phyloP scores from a whole-genome alignment of 1,284 basidiomycete genomes.

The Ganoderma sinense region DNA sequence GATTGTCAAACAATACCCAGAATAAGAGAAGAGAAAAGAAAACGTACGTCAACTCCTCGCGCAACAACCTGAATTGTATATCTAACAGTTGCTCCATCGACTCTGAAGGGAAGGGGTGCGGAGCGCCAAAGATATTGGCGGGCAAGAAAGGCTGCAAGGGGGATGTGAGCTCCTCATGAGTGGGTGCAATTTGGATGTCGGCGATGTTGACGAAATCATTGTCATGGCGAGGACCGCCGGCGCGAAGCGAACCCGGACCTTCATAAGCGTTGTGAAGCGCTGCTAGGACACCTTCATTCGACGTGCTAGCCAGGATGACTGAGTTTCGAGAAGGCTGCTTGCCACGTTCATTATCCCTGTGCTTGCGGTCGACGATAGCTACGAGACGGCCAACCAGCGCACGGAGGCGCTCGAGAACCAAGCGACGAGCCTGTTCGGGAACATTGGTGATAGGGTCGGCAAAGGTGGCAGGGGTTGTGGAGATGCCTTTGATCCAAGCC shows the following conservation, averaged over 20 bases:
- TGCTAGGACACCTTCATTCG: constrained; percentile 30
- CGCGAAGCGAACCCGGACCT: constrained; percentile 43
- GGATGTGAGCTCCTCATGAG: constrained; percentile 45
- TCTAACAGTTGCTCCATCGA: constrained; percentile 46
- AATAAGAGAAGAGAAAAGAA: too few relatives aligned
- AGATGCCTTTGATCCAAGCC: constrained; percentile 53
- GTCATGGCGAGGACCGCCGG: constrained; percentile 54
- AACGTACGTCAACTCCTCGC: constrained; percentile 48
- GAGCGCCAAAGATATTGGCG: constrained; percentile 47
- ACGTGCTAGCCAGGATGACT: constrained; percentile 6
- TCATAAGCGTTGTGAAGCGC: constrained; percentile 36
- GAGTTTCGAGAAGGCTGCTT: constrained; percentile 41
- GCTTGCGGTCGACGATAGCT: constrained; percentile 54
- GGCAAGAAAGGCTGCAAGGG: constrained; percentile 44
- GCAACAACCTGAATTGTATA: constrained; percentile 50
- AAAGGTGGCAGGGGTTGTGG: constrained; percentile 44
- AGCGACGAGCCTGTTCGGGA: constrained; percentile 39
- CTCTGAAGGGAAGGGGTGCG: constrained; percentile 43
- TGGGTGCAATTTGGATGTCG: constrained; percentile 47
- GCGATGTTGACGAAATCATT: constrained; percentile 46
- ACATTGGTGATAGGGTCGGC: constrained; percentile 42
- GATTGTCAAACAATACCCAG: neutral
- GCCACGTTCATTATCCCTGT: constrained; percentile 29
- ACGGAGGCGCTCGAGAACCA: constrained; percentile 48
- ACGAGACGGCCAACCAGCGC: constrained; percentile 51